Evolutionary conservation across 2,329 filamentous ascomycete genomes (phyloP).

Genomic region (Aurifilum marmelostoma): DNA sequence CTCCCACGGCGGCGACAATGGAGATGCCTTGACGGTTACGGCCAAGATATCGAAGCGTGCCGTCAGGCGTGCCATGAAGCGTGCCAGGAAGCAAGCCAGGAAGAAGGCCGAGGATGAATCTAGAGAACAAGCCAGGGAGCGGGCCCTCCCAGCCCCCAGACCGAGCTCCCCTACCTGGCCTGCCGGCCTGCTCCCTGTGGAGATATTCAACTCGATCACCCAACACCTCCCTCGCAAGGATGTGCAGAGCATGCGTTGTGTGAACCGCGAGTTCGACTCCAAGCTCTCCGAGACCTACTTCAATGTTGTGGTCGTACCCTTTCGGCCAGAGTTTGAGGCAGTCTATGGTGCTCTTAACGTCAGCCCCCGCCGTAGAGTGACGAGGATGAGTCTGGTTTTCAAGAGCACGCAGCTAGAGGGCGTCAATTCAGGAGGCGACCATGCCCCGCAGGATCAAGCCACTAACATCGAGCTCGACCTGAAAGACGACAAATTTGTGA

Average conservation of each 20-base stretch:
- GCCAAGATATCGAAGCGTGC: background rate
- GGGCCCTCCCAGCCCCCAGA: too few species aligned
- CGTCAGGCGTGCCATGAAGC: background rate
- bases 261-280: conserved; percentile 56
- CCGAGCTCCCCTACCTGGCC: conserved; percentile 37
- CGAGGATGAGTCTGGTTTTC: conserved; percentile 32
- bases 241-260: conserved; percentile 63
- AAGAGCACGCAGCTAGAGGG: conserved; percentile 19
- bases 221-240: conserved; percentile 59
- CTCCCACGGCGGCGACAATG: background rate
- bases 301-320: conserved; percentile 66
- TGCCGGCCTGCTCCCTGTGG: conserved; percentile 53
- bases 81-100: background rate
- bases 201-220: conserved; percentile 64
- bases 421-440: background rate
- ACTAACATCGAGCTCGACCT: background rate
- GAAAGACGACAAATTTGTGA: conserved; percentile 37
- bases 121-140: background rate
- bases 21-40: background rate
- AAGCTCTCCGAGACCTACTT: conserved; percentile 51
- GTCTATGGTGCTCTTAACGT: conserved; percentile 43
- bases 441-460: background rate
- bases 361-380: conserved; percentile 30
- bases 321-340: conserved; percentile 59
- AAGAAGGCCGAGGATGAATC: background rate